These are phyloP conservation scores for Ganoderma sinense DNA, from an alignment of 1,284 basidiomycete species.

Conservation along the genomic window DNA sequence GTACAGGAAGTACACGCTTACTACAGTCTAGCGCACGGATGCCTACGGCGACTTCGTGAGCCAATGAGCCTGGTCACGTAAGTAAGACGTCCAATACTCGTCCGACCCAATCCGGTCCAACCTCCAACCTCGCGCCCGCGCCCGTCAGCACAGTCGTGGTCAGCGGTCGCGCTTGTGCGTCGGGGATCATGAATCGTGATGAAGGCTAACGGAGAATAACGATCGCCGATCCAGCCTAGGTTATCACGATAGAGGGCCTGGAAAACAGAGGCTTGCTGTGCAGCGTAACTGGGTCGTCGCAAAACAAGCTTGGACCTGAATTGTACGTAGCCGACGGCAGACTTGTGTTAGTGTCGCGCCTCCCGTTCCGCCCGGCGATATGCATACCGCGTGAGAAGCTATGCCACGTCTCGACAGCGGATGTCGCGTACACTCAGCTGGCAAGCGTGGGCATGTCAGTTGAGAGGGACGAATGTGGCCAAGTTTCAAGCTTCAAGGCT, in stretches of 20 bases:
- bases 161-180: background rate
- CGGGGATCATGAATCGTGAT: constrained; percentile 2
- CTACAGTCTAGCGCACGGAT: background rate
- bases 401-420: background rate
- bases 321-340: background rate
- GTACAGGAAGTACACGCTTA: background rate
- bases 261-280: constrained; percentile 1
- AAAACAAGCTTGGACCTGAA: background rate
- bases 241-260: background rate
- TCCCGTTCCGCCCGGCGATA: background rate
- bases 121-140: background rate
- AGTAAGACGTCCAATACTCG: background rate
- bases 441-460: background rate
- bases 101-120: background rate
- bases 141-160: background rate
- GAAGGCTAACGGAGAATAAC: background rate
- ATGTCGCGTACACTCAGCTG: background rate
- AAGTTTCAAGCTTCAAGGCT: background rate
- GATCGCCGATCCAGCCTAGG: constrained; percentile 2
- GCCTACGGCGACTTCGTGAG: no score
- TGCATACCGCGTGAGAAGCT: background rate
- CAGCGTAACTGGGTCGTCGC: background rate
- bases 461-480: background rate
- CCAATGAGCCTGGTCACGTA: no score
- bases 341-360: background rate